Evolutionary conservation across 2,329 filamentous ascomycete genomes (phyloP).

Genomic region (Trichoderma afroharzianum): DNA sequence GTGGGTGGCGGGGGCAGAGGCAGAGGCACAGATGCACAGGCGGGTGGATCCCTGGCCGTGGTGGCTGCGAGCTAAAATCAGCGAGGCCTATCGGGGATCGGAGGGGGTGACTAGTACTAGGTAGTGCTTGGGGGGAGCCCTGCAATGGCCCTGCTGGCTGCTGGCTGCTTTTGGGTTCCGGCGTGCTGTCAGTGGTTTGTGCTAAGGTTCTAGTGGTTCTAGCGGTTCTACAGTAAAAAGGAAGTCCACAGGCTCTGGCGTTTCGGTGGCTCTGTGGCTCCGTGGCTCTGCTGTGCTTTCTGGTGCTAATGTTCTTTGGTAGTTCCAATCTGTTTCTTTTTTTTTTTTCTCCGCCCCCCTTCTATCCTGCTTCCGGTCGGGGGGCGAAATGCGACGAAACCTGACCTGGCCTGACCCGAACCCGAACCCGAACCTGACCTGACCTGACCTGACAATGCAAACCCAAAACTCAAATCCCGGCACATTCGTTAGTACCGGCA

Average conservation of each 20-base stretch:
- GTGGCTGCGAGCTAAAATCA: constrained; percentile 17
- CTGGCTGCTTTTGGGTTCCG: neutral
- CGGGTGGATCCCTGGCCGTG: neutral
- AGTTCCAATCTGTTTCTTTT: neutral
- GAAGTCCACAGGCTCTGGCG: too few relatives aligned
- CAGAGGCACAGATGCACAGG: constrained; percentile 6
- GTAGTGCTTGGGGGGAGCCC: neutral
- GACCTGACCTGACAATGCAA: neutral
- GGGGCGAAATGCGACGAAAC: neutral
- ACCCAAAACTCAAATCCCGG: neutral
- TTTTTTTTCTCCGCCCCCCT: constrained; percentile 11
- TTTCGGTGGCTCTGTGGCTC: neutral
- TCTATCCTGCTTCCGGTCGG: neutral
- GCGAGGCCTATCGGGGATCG: constrained; percentile 15
- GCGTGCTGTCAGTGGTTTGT: too few relatives aligned
- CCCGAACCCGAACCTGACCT: too few relatives aligned
- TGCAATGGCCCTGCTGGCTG: neutral
- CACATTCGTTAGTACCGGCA: neutral
- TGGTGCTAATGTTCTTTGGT: neutral
- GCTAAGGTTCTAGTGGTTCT: too few relatives aligned
- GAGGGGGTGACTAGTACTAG: neutral
- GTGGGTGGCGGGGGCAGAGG: constrained; percentile 8
- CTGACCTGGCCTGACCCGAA: neutral
- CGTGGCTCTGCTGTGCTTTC: too few relatives aligned
- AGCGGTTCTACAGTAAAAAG: neutral